Evolutionary conservation across 2,329 filamentous ascomycete species (phyloP).

Genomic region (Ophiocordyceps sinensis): DNA sequence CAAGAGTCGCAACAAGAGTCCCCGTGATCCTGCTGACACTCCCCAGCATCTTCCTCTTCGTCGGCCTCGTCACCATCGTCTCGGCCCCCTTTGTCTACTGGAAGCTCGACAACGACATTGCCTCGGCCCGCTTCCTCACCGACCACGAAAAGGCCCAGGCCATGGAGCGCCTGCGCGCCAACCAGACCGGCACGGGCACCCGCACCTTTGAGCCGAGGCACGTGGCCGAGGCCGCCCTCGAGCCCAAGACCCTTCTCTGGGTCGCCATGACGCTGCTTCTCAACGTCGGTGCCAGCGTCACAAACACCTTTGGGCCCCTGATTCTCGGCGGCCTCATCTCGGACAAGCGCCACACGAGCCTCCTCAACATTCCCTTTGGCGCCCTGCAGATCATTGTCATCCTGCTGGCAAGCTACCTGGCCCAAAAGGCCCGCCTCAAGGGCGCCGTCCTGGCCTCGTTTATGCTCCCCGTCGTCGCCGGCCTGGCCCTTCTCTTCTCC

Average conservation of each 20-base stretch:
- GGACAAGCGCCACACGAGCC: constrained; percentile 38
- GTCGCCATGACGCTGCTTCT: constrained; percentile 44
- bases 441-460: constrained; percentile 36
- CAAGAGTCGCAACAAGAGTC: background rate
- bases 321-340: constrained; percentile 47
- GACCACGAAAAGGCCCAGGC: constrained; percentile 53
- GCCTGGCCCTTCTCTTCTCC: constrained; percentile 40
- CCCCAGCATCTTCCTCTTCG: constrained; percentile 38
- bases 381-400: constrained; percentile 46
- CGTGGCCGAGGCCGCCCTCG: constrained; percentile 32
- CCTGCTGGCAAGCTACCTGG: constrained; percentile 41
- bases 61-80: constrained; percentile 44
- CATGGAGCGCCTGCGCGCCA: constrained; percentile 56
- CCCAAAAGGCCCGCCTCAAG: constrained; percentile 42
- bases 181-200: constrained; percentile 62
- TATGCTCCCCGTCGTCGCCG: constrained; percentile 45
- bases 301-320: constrained; percentile 50
- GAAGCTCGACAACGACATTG: constrained; percentile 44
- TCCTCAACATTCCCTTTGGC: constrained; percentile 56
- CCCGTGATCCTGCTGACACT: too few species aligned
- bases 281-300: constrained; percentile 49
- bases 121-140: constrained; percentile 41
- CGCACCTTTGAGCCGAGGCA: constrained; percentile 57
- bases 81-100: constrained; percentile 44
- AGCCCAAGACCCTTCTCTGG: constrained; percentile 44